These are phyloP conservation scores for Aspergillus chevalieri DNA, from an alignment of 2,329 filamentous ascomycete genomes.

Conservation along the genomic window DNA sequence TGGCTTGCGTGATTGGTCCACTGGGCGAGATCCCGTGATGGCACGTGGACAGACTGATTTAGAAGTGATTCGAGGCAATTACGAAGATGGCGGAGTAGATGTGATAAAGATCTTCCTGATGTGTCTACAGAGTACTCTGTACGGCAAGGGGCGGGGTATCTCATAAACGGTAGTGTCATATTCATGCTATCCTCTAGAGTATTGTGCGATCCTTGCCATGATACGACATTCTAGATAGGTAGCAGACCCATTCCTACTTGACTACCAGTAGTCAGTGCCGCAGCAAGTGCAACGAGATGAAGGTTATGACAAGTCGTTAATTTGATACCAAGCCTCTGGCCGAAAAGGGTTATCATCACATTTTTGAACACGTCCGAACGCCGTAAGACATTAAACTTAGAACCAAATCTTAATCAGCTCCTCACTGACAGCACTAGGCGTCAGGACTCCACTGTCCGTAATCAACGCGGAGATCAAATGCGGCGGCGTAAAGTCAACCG, in stretches of 20 bases:
- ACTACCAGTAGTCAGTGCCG: too few species aligned
- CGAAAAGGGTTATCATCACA: background rate
- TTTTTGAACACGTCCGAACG: too few species aligned
- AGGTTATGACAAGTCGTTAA: background rate
- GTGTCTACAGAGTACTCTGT: too few species aligned
- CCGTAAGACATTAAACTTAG: background rate
- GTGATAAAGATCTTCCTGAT: too few species aligned
- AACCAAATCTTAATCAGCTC: slow-evolving; percentile 61
- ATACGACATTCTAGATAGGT: background rate
- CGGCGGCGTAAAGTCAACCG: slow-evolving; percentile 50
- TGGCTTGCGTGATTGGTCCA: background rate
- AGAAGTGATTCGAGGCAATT: too few species aligned
- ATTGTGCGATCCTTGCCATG: background rate
- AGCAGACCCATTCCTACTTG: too few species aligned
- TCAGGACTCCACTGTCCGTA: slow-evolving; percentile 58
- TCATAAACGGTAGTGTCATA: too few species aligned
- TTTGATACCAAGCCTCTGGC: background rate
- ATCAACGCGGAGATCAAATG: slow-evolving; percentile 59
- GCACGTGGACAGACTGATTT: too few species aligned
- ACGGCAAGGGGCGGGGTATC: too few species aligned
- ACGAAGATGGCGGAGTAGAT: too few species aligned
- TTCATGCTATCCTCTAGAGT: too few species aligned
- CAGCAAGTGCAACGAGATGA: too few species aligned
- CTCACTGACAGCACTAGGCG: slow-evolving; percentile 60
- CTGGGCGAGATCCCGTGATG: background rate